Conservation (phyloP, 2,329 filamentous ascomycete species). For the Byssochlamys sp. region DNA sequence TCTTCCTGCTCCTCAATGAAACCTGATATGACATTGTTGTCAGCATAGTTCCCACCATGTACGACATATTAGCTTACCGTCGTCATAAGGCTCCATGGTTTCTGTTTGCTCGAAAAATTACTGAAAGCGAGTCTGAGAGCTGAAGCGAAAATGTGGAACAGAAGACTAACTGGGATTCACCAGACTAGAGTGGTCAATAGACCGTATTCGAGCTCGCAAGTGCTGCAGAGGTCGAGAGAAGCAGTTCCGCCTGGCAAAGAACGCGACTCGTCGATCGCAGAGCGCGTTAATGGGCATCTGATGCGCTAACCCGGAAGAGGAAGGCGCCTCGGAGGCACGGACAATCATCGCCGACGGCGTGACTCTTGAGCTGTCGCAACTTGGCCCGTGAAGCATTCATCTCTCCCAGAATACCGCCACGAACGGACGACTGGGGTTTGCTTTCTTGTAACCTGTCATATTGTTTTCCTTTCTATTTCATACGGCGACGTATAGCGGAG, state of each 20-base stretch:
- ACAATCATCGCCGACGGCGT: neutral
- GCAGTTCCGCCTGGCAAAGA: neutral
- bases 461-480: neutral
- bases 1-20: constrained; percentile 33
- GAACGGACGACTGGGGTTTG: neutral
- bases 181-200: constrained; percentile 1
- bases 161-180: neutral
- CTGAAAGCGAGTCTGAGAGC: neutral
- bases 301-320: constrained; percentile 15
- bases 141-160: constrained; percentile 3
- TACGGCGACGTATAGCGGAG: neutral
- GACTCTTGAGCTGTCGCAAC: neutral
- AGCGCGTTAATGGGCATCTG: constrained; percentile 28
- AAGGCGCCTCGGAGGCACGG: neutral
- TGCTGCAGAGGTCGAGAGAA: neutral
- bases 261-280: constrained; percentile 12
- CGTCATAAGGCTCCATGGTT: constrained; percentile 28
- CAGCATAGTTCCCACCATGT: constrained; percentile 11
- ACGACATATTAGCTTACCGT: constrained; percentile 14
- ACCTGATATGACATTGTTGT: constrained; percentile 13
- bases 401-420: neutral
- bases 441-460: neutral
- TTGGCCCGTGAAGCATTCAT: neutral
- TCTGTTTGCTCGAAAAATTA: neutral
- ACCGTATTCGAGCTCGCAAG: neutral